Evolutionary conservation across 805 yeast species (phyloP), one percentile per base, ranked within the genome.

Genomic region (Priceomyces carsonii): DNA sequence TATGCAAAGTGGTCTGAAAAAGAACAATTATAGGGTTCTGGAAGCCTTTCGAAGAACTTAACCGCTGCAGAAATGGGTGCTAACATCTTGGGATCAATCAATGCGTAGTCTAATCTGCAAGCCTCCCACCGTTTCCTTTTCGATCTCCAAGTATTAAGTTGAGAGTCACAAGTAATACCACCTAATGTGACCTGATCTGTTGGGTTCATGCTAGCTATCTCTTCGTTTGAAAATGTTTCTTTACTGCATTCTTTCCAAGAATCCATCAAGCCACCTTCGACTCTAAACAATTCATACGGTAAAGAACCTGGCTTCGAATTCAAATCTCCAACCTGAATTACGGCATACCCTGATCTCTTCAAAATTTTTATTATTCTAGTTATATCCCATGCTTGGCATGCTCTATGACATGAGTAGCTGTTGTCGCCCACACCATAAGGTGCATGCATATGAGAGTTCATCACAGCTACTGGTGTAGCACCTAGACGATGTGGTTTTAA

Each of bases 301-400:
- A 91, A 66, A 2, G 95, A 82, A 0, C 85, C 93, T 0, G 98
- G 97, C 43, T 80, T 73, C 3, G 93, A 85, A 56, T 93, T 93
- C 53, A 93, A 72, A 60, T 93, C 99, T 2, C 99, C 99, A 20
- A 90, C 96, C 35, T 89, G 79, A 19, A 93, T 74, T 0, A 86
- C 91, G 1, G 90, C 83, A 56, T 87, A 84, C 0, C 97, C 96
- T 0, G 91, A 83, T 36, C 67, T 69, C 29, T 71, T 69, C 29
- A 90, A 73, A 23, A 80, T 59, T 12, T 71, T 70, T 1, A 85
- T 79, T 22, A 89, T 40, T 33, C 78, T 75, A 21, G 93, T 74
- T 56, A 93, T 77, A 56, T 90, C 96, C 98, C 98, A 93, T 1
- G 98, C 97, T 60, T 93, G 99, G 39, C 93, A 77, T 0, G 96